Evolutionary conservation across 768 basidiomycete species (phyloP).

Genomic region (Lentinula raphanica): DNA sequence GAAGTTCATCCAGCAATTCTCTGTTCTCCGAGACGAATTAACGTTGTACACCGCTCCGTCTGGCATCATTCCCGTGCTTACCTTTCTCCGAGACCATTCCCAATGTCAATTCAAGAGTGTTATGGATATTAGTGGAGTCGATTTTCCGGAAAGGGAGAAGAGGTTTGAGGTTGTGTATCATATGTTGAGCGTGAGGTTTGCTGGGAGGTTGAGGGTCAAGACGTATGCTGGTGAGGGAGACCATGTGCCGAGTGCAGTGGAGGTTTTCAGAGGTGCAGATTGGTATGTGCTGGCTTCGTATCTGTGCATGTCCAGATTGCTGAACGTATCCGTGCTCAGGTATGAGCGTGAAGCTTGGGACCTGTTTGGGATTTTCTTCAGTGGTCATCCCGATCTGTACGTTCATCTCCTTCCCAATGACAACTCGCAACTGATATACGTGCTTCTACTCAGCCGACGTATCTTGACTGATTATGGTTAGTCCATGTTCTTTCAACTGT

Average conservation of each 20-base stretch:
- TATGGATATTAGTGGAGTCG: slow-evolving; percentile 94
- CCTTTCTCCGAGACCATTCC: slow-evolving; percentile 91
- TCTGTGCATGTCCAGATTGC: not conserved
- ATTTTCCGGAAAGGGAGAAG: slow-evolving; percentile 89
- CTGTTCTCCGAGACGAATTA: slow-evolving; percentile 93
- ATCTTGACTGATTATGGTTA: slow-evolving; percentile 96
- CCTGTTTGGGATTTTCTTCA: slow-evolving; percentile 95
- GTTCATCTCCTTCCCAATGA: slow-evolving; percentile 23
- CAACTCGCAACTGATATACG: slow-evolving; percentile 5
- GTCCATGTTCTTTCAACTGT: slow-evolving; percentile 9
- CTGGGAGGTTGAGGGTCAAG: slow-evolving; percentile 90
- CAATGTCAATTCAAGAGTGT: slow-evolving; percentile 91
- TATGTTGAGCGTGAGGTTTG: slow-evolving; percentile 73
- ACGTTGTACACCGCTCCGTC: slow-evolving; percentile 82
- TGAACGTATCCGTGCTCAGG: slow-evolving; percentile 34
- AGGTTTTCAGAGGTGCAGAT: slow-evolving; percentile 86
- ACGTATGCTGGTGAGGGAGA: slow-evolving; percentile 94
- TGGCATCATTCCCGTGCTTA: slow-evolving; percentile 77
- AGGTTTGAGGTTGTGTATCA: slow-evolving; percentile 98
- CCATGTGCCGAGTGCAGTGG: slow-evolving; percentile 77
- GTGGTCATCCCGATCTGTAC: slow-evolving; percentile 91
- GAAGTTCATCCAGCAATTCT: slow-evolving; percentile 97
- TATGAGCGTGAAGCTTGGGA: slow-evolving; percentile 99
- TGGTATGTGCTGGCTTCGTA: slow-evolving; percentile 53
- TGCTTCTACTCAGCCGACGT: slow-evolving; percentile 59